Percentiles rank a stretch among this genome's conserved stretches.
Conservation (phyloP, 371 early-diverging fungal species). For the Lichtheimia ramosa region DNA sequence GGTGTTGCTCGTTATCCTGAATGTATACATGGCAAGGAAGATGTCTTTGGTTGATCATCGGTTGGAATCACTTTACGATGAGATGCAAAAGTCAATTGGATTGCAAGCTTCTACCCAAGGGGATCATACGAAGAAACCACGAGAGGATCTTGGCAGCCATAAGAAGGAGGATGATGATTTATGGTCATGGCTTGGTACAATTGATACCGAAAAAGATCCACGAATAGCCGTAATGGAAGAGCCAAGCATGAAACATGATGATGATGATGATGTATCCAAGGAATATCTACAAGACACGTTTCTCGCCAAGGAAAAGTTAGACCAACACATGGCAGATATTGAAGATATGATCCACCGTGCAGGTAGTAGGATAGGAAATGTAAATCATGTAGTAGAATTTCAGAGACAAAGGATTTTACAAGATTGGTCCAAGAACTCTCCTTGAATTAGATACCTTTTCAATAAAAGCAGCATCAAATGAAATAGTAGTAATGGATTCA, state of each 20-base stretch:
- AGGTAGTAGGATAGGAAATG: slow-evolving; percentile 31
- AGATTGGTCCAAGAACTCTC: slow-evolving; percentile 1
- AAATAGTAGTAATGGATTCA: too few species aligned
- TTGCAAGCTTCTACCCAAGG: background rate
- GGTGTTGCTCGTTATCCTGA: slow-evolving; percentile 33
- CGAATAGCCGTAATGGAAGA: slow-evolving; percentile 3
- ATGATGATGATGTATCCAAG: slow-evolving; percentile 1
- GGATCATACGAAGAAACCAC: background rate
- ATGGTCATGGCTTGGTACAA: slow-evolving; percentile 30
- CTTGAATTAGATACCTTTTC: background rate
- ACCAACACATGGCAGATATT: slow-evolving; percentile 34
- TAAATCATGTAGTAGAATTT: slow-evolving; percentile 28
- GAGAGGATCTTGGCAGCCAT: too few species aligned
- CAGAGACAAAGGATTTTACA: slow-evolving; percentile 25
- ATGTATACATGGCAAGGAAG: slow-evolving; percentile 38
- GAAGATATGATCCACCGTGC: slow-evolving; percentile 44
- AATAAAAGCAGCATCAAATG: too few species aligned
- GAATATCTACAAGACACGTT: slow-evolving; percentile 13
- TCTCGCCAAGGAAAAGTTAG: slow-evolving; percentile 23
- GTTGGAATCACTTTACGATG: slow-evolving; percentile 8
- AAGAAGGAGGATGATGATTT: slow-evolving; percentile 19
- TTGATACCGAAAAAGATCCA: slow-evolving; percentile 26
- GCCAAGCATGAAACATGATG: background rate
- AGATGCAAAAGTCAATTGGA: background rate
- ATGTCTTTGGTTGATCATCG: slow-evolving; percentile 36